A percentile compares a stretch with the other conserved stretches of the same genome.
Conservation (phyloP, 2,329 filamentous ascomycete genomes). For the Talaromyces sp. region DNA sequence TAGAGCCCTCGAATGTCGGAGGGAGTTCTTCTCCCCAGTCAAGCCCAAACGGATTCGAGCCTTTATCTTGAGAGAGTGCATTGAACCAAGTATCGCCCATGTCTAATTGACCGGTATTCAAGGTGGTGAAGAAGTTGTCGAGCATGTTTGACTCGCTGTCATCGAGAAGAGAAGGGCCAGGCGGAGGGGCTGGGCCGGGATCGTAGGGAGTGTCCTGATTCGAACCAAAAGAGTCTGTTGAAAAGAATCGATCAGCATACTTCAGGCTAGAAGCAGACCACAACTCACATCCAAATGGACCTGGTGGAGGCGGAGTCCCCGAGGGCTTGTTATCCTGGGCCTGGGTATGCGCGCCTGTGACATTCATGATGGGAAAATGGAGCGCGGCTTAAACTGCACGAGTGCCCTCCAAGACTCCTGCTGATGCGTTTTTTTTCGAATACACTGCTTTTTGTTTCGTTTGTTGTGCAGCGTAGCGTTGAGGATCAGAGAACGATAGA, state of each 20-base stretch:
- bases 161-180: constrained; percentile 61
- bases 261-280: constrained; percentile 3
- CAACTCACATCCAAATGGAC: constrained; percentile 64
- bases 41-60: constrained; percentile 23
- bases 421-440: not conserved
- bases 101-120: constrained; percentile 34
- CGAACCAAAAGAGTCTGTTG: constrained; percentile 29
- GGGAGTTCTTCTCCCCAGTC: constrained; percentile 50
- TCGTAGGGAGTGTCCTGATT: constrained; percentile 33
- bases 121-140: constrained; percentile 42
- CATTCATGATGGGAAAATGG: constrained; percentile 25
- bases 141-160: constrained; percentile 54
- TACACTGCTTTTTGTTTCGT: not conserved
- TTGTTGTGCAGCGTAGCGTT: constrained; percentile 4
- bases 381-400: not conserved
- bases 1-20: constrained; percentile 61
- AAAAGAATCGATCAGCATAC: constrained; percentile 2
- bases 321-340: constrained; percentile 36
- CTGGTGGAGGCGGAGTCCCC: constrained; percentile 45
- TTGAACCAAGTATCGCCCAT: constrained; percentile 35
- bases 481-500: not conserved
- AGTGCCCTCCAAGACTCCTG: not conserved
- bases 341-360: constrained; percentile 26
- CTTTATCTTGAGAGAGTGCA: constrained; percentile 22
- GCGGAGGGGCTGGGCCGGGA: constrained; percentile 57